Percentiles rank a stretch among this genome's conserved stretches.
Conservation (phyloP, 495 filamentous ascomycete genomes). For the Penicillium herquei region DNA sequence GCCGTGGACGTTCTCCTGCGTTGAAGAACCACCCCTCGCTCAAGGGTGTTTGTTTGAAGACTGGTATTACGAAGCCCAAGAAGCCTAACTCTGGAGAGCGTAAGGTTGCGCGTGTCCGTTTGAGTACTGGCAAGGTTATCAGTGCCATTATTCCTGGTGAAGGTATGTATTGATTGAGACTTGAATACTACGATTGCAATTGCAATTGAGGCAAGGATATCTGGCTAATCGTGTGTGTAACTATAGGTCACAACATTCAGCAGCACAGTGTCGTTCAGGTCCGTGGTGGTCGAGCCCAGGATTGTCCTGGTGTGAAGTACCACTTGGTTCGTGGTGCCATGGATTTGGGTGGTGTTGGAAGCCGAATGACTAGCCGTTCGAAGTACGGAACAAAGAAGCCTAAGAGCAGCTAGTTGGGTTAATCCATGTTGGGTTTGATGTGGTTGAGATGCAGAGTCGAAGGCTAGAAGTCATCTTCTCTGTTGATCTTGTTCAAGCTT, state of each 20-base stretch:
- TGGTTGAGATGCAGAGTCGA: background rate
- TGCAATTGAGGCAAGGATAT: background rate
- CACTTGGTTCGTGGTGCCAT: constrained; percentile 86
- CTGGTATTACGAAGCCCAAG: constrained; percentile 90
- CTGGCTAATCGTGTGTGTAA: background rate
- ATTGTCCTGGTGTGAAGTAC: constrained; percentile 98
- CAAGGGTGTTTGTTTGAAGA: constrained; percentile 94
- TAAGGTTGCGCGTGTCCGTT: constrained; percentile 83
- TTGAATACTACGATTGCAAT: background rate
- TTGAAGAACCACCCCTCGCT: constrained; percentile 73
- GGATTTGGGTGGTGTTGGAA: constrained; percentile 93
- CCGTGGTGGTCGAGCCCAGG: constrained; percentile 84
- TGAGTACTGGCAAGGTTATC: constrained; percentile 83
- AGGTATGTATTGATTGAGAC: constrained; percentile 48
- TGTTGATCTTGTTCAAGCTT: background rate
- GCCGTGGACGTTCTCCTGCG: constrained; percentile 83
- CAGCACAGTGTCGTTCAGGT: constrained; percentile 97
- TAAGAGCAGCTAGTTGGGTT: constrained; percentile 54
- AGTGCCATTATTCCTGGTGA: constrained; percentile 94
- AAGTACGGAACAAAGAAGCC: constrained; percentile 99
- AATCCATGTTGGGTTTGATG: background rate
- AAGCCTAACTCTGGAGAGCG: constrained; percentile 97
- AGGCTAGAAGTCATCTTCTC: background rate
- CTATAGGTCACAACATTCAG: constrained; percentile 90
- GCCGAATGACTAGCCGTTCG: constrained; percentile 75